Evolutionary conservation across 257 asterid genomes (phyloP).

Genomic region (Mentha longifolia): DNA sequence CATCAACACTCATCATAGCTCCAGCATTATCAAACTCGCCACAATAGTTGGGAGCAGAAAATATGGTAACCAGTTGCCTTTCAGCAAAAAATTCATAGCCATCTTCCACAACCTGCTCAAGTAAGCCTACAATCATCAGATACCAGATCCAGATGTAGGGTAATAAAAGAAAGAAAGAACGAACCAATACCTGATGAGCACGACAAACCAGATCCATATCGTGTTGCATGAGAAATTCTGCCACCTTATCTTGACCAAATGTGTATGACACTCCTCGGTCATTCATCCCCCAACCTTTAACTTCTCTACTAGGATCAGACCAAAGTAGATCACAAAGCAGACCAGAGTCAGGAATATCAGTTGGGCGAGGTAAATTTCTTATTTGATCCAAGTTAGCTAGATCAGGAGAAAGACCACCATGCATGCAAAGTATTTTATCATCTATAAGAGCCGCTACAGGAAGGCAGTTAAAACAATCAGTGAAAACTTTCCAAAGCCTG

Average conservation of each 20-base stretch:
- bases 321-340: conserved; percentile 65
- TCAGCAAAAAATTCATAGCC: conserved; percentile 60
- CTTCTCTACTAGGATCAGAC: conserved; percentile 67
- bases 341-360: conserved; percentile 65
- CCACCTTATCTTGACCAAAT: conserved; percentile 60
- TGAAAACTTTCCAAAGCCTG: conserved; percentile 58
- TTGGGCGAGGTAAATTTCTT: conserved; percentile 58
- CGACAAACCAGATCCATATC: conserved; percentile 66
- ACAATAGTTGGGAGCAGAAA: conserved; percentile 58
- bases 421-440: conserved; percentile 67
- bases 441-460: conserved; percentile 69
- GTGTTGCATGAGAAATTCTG: conserved; percentile 56
- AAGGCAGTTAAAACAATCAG: conserved; percentile 67
- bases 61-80: conserved; percentile 52
- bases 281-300: conserved; percentile 66
- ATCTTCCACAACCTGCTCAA: conserved; percentile 54
- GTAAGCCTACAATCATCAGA: conserved; percentile 29
- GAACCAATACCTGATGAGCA: conserved; percentile 52
- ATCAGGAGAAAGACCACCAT: conserved; percentile 70
- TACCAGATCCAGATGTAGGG: neutral
- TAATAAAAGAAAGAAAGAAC: conserved; percentile 5
- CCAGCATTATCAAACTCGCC: conserved; percentile 63
- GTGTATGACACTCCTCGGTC: conserved; percentile 60
- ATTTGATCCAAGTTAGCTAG: conserved; percentile 55
- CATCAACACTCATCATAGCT: conserved; percentile 61